Evolutionary conservation across 1,139 yeast genomes (phyloP).

Genomic region (Yamadazyma sp.): DNA sequence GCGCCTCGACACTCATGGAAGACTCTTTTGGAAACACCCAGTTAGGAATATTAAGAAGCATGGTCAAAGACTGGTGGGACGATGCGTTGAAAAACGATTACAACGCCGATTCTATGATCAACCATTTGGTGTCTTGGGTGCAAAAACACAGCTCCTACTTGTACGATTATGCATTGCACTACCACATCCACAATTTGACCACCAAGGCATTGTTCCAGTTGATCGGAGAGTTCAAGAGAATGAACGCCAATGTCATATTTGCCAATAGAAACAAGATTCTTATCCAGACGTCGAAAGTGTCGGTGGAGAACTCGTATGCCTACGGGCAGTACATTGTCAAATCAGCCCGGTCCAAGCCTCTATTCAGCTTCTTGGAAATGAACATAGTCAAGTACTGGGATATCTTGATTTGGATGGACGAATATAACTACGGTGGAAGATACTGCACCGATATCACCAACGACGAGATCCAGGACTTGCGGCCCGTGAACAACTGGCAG

Average conservation of each 20-base stretch:
- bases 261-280: conserved; percentile 79
- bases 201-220: conserved; percentile 81
- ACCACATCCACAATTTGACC: conserved; percentile 85
- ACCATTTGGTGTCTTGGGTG: conserved; percentile 85
- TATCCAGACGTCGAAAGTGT: conserved; percentile 65
- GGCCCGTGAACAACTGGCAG: conserved; percentile 77
- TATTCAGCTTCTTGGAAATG: conserved; percentile 81
- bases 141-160: conserved; percentile 70
- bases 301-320: conserved; percentile 88
- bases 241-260: conserved; percentile 77
- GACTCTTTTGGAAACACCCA: conserved; percentile 83
- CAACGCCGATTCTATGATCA: conserved; percentile 84
- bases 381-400: conserved; percentile 85
- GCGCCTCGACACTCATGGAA: conserved; percentile 60
- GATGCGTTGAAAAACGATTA: conserved; percentile 68
- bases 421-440: conserved; percentile 82
- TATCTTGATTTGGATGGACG: conserved; percentile 90
- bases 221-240: conserved; percentile 72
- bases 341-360: conserved; percentile 75
- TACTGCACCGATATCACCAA: conserved; percentile 61
- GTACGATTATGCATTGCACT: conserved; percentile 77
- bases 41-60: conserved; percentile 61
- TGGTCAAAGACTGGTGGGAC: conserved; percentile 95
- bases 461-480: conserved; percentile 56
- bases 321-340: conserved; percentile 86